Percentiles rank a stretch among this genome's conserved stretches.
These are phyloP conservation scores for Boechera divaricarpa DNA, from an alignment of 345 rosid genomes.

Conservation along the genomic window DNA sequence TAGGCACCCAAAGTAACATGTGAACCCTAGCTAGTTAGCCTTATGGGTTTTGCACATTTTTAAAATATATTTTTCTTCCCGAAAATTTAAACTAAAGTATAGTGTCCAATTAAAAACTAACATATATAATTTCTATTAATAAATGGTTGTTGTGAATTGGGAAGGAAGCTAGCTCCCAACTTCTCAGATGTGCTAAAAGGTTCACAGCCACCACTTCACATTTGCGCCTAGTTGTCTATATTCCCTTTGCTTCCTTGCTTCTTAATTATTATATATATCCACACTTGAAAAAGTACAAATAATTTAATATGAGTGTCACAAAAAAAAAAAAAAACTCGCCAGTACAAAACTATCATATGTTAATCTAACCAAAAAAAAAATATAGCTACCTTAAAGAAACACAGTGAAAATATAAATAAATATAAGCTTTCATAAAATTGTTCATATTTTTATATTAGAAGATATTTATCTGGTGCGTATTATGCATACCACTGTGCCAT, in stretches of 20 bases:
- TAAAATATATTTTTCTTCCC: neutral
- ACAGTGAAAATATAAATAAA: too few species aligned
- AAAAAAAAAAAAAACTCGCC: too few species aligned
- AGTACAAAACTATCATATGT: too few species aligned
- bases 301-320: neutral
- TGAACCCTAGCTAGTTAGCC: slow-evolving; percentile 8
- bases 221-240: slow-evolving; percentile 46
- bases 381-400: too few species aligned
- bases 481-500: too few species aligned
- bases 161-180: slow-evolving; percentile 32
- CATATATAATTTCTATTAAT: neutral
- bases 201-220: slow-evolving; percentile 39
- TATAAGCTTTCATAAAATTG: too few species aligned
- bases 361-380: too few species aligned
- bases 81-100: slow-evolving; percentile 15
- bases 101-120: slow-evolving; percentile 6
- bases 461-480: too few species aligned
- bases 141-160: neutral
- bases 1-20: slow-evolving; percentile 24
- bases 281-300: neutral
- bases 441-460: too few species aligned
- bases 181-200: slow-evolving; percentile 45
- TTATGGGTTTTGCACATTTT: slow-evolving; percentile 16
- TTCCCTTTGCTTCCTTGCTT: slow-evolving; percentile 43
- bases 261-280: neutral